Percentiles rank a stretch among this genome's conserved stretches.
These are phyloP conservation scores for Gleditsia sinensis DNA, from an alignment of 306 rosid genomes.

Conservation along the genomic window DNA sequence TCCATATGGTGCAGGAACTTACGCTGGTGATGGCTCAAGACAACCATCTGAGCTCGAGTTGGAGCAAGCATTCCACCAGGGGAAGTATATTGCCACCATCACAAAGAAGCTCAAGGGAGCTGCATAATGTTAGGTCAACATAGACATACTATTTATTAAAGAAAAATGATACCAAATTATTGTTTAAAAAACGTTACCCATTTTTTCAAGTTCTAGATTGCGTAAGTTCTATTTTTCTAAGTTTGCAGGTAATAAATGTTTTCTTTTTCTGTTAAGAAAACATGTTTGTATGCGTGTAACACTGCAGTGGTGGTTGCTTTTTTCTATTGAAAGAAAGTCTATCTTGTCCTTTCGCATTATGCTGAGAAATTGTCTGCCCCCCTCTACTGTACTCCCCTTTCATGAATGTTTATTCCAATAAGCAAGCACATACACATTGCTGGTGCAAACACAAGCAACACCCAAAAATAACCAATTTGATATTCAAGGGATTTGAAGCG, in stretches of 20 bases:
- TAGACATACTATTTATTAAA: slow-evolving; percentile 28
- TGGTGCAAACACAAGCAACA: too few relatives aligned
- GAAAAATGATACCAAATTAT: slow-evolving; percentile 31
- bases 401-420: slow-evolving; percentile 20
- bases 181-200: slow-evolving; percentile 45
- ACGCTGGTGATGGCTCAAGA: slow-evolving; percentile 90
- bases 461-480: too few relatives aligned
- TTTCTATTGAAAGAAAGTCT: slow-evolving; percentile 46
- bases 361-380: slow-evolving; percentile 18
- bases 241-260: slow-evolving; percentile 49
- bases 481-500: too few relatives aligned
- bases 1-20: slow-evolving; percentile 95
- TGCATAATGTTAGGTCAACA: slow-evolving; percentile 44
- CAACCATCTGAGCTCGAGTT: slow-evolving; percentile 83
- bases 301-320: slow-evolving; percentile 39
- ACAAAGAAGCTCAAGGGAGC: slow-evolving; percentile 92
- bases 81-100: slow-evolving; percentile 80
- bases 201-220: slow-evolving; percentile 46
- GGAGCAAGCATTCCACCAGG: slow-evolving; percentile 93
- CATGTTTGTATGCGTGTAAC: slow-evolving; percentile 56
- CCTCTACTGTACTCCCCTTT: slow-evolving; percentile 12
- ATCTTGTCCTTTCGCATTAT: slow-evolving; percentile 26
- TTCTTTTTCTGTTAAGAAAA: slow-evolving; percentile 15
- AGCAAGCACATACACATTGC: slow-evolving; percentile 21
- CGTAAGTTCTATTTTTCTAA: slow-evolving; percentile 43